Conservation (phyloP, 169 alveolate species). For the Plasmodium fragile region DNA sequence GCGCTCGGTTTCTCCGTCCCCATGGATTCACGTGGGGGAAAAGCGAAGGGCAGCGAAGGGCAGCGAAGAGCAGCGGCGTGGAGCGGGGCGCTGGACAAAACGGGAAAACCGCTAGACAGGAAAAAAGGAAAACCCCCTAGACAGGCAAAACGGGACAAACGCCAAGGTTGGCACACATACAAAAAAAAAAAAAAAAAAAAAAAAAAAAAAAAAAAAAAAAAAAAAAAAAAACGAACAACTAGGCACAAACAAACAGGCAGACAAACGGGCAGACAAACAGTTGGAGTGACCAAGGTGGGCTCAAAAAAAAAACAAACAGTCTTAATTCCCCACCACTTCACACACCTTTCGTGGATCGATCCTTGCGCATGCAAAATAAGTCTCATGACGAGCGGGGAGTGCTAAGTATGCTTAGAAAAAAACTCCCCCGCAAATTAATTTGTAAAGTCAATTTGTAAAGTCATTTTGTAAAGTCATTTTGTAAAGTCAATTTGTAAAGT, state of each 20-base stretch:
- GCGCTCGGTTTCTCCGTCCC: background rate
- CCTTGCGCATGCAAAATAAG: background rate
- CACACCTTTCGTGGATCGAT: background rate
- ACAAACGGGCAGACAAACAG: background rate
- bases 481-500: background rate
- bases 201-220: background rate
- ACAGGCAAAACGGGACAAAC: background rate
- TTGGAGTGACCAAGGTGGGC: background rate
- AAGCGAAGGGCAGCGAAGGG: background rate
- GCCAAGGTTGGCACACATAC: background rate
- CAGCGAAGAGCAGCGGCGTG: background rate
- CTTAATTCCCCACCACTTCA: background rate
- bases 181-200: background rate
- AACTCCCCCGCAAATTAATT: background rate
- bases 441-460: background rate
- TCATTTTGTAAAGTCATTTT: no score
- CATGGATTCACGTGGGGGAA: background rate
- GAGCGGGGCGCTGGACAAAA: background rate
- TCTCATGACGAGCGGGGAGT: background rate
- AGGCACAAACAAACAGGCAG: background rate
- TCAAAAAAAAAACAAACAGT: background rate
- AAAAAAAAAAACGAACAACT: background rate
- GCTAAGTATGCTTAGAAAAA: background rate
- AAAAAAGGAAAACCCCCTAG: background rate
- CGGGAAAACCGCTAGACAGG: background rate